Percentiles rank a stretch among this genome's conserved stretches.
Evolutionary conservation across 768 basidiomycete species (phyloP).

Genomic region (Lactifluus hygrophoroides): DNA sequence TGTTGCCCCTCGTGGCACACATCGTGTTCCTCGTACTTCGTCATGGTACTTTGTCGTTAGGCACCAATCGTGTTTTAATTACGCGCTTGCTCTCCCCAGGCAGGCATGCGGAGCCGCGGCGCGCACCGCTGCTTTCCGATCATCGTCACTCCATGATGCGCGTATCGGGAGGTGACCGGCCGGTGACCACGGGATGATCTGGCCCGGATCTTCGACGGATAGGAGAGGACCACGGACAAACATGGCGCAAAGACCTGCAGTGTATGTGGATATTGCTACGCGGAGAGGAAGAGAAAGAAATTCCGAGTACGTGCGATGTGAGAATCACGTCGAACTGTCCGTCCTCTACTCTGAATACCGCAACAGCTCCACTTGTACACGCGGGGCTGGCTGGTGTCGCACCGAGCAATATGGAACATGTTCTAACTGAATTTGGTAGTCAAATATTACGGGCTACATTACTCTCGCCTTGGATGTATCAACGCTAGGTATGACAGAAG

Average conservation of each 20-base stretch:
- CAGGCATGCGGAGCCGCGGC: background rate
- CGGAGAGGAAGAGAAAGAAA: constrained; percentile 15
- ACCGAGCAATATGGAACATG: too few species aligned
- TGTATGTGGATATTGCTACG: too few species aligned
- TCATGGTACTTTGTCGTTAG: constrained; percentile 17
- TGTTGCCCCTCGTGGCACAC: background rate
- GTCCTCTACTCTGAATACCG: too few species aligned
- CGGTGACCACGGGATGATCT: constrained; percentile 2
- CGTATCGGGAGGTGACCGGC: background rate
- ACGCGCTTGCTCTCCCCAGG: background rate
- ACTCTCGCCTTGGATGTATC: too few species aligned
- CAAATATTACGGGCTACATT: too few species aligned
- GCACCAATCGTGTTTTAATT: constrained; percentile 10
- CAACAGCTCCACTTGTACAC: too few species aligned
- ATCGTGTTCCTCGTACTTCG: constrained; percentile 12
- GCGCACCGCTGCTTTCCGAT: background rate
- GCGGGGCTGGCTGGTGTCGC: too few species aligned
- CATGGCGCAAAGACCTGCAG: constrained; percentile 9
- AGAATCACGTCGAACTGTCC: too few species aligned
- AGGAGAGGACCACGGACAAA: background rate
- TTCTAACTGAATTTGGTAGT: too few species aligned
- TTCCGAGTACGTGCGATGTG: constrained; percentile 1
- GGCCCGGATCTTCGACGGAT: background rate
- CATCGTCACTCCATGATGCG: background rate
- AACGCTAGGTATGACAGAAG: too few species aligned